Evolutionary conservation across 345 rosid genomes (phyloP), one percentile per base, ranked within the genome.

Genomic region (Aquilaria yunnanensis): DNA sequence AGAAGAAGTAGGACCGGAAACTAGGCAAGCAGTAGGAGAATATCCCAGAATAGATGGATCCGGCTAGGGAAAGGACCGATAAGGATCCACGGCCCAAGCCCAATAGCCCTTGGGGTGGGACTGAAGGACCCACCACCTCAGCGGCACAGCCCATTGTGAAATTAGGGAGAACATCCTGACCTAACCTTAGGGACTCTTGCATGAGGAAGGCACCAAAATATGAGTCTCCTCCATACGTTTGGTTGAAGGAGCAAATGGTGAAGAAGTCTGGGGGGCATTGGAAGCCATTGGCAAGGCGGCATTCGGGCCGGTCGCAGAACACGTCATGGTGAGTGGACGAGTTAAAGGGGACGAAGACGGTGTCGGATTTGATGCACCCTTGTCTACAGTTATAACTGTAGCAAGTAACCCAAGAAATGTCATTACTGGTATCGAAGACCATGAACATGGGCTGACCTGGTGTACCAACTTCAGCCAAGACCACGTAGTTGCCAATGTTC

Each of bases 21-120:
- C 96, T 92, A 62, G 98, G 98, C 16, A 92, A 74, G 57, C 98
- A 92, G 30, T 87, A 89, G 0, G 96, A 92, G 77, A 89, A 92
- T 11, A 89, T 80, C 14, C 85, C 85, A 3, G 90, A 85, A 63
- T 92, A 92, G 45, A 80, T 78, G 45, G 90, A 58, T 41, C 75
- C 67, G 58, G 95, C 65, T 62, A 85, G 98, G 0, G 90, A 82
- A 34, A 92, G 32, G 23, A 89, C 55, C 1, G 96, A 92, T 67
- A 84, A 65, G 61, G 98, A 67, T 7, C 98, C 98, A 4, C 92
- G 92, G 23, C 98, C 98, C 65, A 89, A 66, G 41, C 96, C 96
- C 83, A 92, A 61, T 58, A 92, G 43, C 29, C 98, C 96, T 46
- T 92, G 95, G 2, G 90, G 89, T 2, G 95, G 98, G 51, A 92